Percentiles rank a stretch among this genome's conserved stretches.
Conservation (phyloP, 2,329 filamentous ascomycete genomes). For the Penicillium capsulatum region DNA sequence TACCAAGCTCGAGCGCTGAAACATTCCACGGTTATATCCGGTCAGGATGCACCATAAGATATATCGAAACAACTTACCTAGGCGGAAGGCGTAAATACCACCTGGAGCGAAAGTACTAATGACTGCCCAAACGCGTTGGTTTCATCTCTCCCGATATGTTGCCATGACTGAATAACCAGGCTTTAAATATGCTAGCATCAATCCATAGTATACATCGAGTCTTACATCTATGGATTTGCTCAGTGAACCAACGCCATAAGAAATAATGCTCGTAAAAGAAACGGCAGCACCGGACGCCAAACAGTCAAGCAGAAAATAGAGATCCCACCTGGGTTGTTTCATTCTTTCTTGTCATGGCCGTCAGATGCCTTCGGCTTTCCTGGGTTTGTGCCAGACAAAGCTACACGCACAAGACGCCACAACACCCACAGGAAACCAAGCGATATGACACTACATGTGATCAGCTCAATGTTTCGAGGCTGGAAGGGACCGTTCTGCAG, state of each 20-base stretch:
- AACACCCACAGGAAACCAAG: slow-evolving; percentile 67
- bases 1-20: too few species aligned
- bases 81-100: too few species aligned
- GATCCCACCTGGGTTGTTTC: neutral
- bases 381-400: slow-evolving; percentile 20
- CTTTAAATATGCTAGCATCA: too few species aligned
- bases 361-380: slow-evolving; percentile 1
- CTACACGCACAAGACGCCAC: slow-evolving; percentile 51
- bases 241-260: neutral
- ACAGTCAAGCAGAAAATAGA: too few species aligned
- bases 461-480: slow-evolving; percentile 43
- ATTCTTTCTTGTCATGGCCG: slow-evolving; percentile 29
- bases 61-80: too few species aligned
- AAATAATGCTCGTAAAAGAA: neutral
- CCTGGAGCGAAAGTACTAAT: too few species aligned
- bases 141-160: neutral
- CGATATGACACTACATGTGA: slow-evolving; percentile 57
- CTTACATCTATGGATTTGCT: too few species aligned
- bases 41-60: too few species aligned
- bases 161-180: too few species aligned
- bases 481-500: slow-evolving; percentile 43
- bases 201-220: too few species aligned
- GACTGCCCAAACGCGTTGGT: neutral
- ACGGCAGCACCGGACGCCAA: too few species aligned
- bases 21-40: too few species aligned